A percentile compares a stretch with the other conserved stretches of the same genome.
phyloP scores from a whole-genome alignment of 192 early-diverging fungal genomes.

The Coemansia biformis region DNA sequence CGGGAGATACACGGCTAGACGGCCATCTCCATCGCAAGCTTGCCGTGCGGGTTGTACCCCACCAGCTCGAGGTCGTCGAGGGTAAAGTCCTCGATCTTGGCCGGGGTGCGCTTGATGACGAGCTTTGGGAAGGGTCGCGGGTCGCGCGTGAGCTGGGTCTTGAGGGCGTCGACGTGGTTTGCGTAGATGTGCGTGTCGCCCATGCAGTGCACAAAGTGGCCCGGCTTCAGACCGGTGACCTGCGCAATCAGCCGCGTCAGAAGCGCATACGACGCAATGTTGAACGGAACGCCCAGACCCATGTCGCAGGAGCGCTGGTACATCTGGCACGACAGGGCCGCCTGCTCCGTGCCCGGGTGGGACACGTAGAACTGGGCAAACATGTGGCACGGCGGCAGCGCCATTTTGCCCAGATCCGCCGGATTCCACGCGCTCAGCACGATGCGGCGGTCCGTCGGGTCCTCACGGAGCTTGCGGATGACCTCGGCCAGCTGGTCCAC shows the following conservation, averaged over 20 bases:
- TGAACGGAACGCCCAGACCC: slow-evolving; percentile 97
- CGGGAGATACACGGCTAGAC: slow-evolving; percentile 57
- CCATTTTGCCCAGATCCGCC: slow-evolving; percentile 82
- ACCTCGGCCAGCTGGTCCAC: slow-evolving; percentile 88
- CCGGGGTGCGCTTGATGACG: slow-evolving; percentile 52
- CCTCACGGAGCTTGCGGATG: slow-evolving; percentile 76
- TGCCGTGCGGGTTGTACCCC: slow-evolving; percentile 79
- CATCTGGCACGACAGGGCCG: slow-evolving; percentile 79
- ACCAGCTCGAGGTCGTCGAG: slow-evolving; percentile 75
- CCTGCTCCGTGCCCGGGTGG: slow-evolving; percentile 50
- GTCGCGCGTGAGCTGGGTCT: slow-evolving; percentile 67
- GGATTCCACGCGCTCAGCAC: slow-evolving; percentile 98
- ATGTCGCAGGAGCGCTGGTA: slow-evolving; percentile 96
- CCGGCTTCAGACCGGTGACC: slow-evolving; percentile 74
- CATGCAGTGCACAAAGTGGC: slow-evolving; percentile 86
- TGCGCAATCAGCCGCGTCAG: slow-evolving; percentile 87
- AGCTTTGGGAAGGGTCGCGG: slow-evolving; percentile 83
- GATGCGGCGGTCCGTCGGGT: slow-evolving; percentile 86
- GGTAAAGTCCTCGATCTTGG: slow-evolving; percentile 66
- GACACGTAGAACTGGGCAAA: slow-evolving; percentile 97
- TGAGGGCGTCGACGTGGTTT: slow-evolving; percentile 85
- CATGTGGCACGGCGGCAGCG: slow-evolving; percentile 95
- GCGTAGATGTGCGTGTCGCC: slow-evolving; percentile 94
- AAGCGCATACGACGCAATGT: slow-evolving; percentile 94
- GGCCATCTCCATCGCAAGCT: slow-evolving; percentile 94